These are phyloP conservation scores for Phialophora chinensis DNA, from an alignment of 2,329 filamentous ascomycete species.

Conservation along the genomic window DNA sequence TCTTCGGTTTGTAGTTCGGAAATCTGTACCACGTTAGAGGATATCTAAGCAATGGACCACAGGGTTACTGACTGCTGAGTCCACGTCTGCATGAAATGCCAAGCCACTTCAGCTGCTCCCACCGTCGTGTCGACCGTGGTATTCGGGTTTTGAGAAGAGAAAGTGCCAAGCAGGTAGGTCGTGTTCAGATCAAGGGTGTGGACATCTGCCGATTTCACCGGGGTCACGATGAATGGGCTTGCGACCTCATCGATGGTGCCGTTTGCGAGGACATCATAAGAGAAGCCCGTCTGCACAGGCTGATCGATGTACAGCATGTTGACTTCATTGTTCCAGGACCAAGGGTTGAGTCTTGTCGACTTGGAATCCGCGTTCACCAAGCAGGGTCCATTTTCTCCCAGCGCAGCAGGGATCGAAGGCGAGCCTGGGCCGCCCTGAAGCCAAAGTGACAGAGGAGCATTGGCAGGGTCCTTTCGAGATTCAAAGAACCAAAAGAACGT, in stretches of 20 bases:
- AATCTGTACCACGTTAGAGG: slow-evolving; percentile 45
- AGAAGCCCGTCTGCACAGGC: slow-evolving; percentile 64
- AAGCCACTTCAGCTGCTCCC: slow-evolving; percentile 56
- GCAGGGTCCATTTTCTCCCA: slow-evolving; percentile 61
- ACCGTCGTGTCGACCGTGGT: slow-evolving; percentile 44
- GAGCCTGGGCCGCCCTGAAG: slow-evolving; percentile 58
- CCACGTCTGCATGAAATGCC: slow-evolving; percentile 63
- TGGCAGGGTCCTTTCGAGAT: slow-evolving; percentile 52
- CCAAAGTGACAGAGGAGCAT: slow-evolving; percentile 54
- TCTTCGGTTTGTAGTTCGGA: slow-evolving; percentile 60
- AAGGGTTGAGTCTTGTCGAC: slow-evolving; percentile 60
- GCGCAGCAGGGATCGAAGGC: slow-evolving; percentile 58
- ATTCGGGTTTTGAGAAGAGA: slow-evolving; percentile 52
- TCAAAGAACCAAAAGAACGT: slow-evolving; percentile 62
- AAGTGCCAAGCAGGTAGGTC: slow-evolving; percentile 60
- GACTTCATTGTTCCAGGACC: slow-evolving; percentile 66
- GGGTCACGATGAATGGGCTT: slow-evolving; percentile 40
- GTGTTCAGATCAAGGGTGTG: slow-evolving; percentile 54
- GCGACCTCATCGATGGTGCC: slow-evolving; percentile 47
- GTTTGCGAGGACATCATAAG: slow-evolving; percentile 56
- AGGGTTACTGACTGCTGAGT: slow-evolving; percentile 42
- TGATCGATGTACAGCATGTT: slow-evolving; percentile 69
- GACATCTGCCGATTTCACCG: slow-evolving; percentile 42
- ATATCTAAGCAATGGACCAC: background rate
- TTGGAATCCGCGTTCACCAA: slow-evolving; percentile 59